Conservation (phyloP, 768 basidiomycete species). For the Mycena epipterygia region DNA sequence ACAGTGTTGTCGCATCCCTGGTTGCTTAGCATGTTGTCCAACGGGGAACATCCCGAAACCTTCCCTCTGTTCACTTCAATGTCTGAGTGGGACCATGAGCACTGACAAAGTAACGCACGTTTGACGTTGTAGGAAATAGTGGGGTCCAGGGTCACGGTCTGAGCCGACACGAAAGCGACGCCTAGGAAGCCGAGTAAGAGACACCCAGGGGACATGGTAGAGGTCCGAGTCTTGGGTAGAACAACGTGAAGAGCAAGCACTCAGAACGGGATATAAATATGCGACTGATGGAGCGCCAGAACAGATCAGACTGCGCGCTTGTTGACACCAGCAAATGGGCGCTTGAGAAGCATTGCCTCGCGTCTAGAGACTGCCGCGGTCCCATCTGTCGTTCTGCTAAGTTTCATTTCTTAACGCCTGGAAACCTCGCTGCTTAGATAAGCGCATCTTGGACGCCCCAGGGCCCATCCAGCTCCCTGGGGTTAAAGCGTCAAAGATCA, state of each 20-base stretch:
- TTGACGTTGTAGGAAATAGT: constrained; percentile 27
- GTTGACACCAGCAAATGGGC: no score
- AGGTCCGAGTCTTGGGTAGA: neutral
- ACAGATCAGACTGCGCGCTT: no score
- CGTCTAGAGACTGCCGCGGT: no score
- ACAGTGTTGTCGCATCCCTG: constrained; percentile 27
- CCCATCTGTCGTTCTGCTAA: no score
- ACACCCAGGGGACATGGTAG: neutral
- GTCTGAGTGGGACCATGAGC: neutral
- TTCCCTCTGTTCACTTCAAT: constrained; percentile 22
- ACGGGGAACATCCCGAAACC: constrained; percentile 25
- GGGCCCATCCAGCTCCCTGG: no score
- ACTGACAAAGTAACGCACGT: neutral
- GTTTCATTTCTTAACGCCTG: no score
- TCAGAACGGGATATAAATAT: no score
- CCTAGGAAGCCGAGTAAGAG: neutral
- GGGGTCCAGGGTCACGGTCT: constrained; percentile 27
- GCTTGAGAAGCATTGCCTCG: no score
- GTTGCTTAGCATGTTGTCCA: constrained; percentile 33
- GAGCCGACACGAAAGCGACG: constrained; percentile 5
- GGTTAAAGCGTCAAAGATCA: no score
- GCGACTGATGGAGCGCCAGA: no score
- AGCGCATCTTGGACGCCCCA: no score
- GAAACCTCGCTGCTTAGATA: no score
- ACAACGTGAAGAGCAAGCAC: neutral